phyloP scores from a whole-genome alignment of 805 yeast species.

The Ogataea methylovora region DNA sequence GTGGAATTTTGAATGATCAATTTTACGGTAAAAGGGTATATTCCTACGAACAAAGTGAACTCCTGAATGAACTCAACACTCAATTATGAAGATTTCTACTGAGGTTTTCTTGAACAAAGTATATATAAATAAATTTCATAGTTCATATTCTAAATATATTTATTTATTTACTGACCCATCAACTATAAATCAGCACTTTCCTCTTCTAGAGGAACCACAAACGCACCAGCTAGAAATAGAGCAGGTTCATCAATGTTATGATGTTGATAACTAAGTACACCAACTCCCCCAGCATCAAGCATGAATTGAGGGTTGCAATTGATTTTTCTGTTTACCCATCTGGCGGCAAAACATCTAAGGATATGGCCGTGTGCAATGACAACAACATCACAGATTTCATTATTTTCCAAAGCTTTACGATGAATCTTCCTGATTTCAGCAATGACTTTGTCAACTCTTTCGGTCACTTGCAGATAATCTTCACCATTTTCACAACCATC shows the following conservation, averaged over 20 bases:
- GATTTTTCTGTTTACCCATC: constrained; percentile 71
- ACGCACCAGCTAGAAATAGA: constrained; percentile 75
- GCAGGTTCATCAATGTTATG: constrained; percentile 84
- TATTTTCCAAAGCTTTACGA: constrained; percentile 38
- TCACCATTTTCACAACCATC: constrained; percentile 96
- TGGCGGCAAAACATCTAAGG: constrained; percentile 77
- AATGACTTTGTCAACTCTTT: constrained; percentile 67
- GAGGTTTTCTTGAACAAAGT: background rate
- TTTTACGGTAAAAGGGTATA: constrained; percentile 25
- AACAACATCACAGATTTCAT: constrained; percentile 61
- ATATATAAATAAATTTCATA: background rate
- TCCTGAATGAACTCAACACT: constrained; percentile 38
- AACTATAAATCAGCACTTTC: constrained; percentile 26
- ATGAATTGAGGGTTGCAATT: constrained; percentile 68
- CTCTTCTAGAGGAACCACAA: constrained; percentile 62
- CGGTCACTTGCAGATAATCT: constrained; percentile 52
- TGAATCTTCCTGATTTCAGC: constrained; percentile 57
- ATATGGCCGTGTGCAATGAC: constrained; percentile 94
- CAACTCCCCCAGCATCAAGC: constrained; percentile 93
- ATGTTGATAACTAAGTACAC: constrained; percentile 87
- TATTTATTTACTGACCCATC: background rate
- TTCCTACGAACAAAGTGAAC: constrained; percentile 46
- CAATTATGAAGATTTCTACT: constrained; percentile 2
- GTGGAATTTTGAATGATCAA: background rate
- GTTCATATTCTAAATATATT: background rate